Evolutionary conservation across 2,329 filamentous ascomycete species (phyloP).

Genomic region (Thielaviopsis punctulata): DNA sequence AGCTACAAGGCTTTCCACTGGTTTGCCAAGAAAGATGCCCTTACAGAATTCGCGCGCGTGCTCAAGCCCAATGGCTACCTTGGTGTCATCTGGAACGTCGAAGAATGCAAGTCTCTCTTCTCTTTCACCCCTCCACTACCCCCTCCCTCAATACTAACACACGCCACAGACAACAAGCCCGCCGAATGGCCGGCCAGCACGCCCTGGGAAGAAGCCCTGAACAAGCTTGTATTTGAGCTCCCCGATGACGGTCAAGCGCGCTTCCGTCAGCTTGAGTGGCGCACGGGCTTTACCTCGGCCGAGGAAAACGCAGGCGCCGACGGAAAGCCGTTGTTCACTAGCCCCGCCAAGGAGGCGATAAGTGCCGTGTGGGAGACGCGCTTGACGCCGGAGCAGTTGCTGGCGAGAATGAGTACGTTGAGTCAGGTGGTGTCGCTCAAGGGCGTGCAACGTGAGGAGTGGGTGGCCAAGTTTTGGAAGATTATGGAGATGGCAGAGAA

Average conservation of each 20-base stretch:
- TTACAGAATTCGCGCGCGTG: conserved; percentile 50
- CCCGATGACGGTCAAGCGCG: conserved; percentile 40
- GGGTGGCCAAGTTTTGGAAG: conserved; percentile 34
- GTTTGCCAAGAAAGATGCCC: conserved; percentile 29
- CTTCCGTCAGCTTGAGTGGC: conserved; percentile 49
- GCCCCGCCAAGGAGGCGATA: conserved; percentile 42
- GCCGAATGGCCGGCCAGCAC: conserved; percentile 35
- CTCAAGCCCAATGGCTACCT: conserved; percentile 42
- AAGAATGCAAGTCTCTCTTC: conserved; percentile 42
- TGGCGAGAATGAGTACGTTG: conserved; percentile 46
- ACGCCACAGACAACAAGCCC: conserved; percentile 44
- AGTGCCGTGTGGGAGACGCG: conserved; percentile 38
- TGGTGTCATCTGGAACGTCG: conserved; percentile 57
- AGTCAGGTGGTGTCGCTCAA: conserved; percentile 48
- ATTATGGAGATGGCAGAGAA: conserved; percentile 35
- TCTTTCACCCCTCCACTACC: background rate
- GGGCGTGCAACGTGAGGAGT: conserved; percentile 30
- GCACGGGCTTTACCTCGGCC: conserved; percentile 44
- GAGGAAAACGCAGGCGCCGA: conserved; percentile 21
- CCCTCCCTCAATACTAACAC: background rate
- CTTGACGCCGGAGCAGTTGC: conserved; percentile 41
- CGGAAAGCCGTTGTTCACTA: conserved; percentile 33
- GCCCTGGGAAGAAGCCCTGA: conserved; percentile 43
- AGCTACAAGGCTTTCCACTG: conserved; percentile 33
- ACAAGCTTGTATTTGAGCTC: conserved; percentile 37